phyloP scores from a whole-genome alignment of 1,284 basidiomycete genomes.

The Papiliotrema laurentii region DNA sequence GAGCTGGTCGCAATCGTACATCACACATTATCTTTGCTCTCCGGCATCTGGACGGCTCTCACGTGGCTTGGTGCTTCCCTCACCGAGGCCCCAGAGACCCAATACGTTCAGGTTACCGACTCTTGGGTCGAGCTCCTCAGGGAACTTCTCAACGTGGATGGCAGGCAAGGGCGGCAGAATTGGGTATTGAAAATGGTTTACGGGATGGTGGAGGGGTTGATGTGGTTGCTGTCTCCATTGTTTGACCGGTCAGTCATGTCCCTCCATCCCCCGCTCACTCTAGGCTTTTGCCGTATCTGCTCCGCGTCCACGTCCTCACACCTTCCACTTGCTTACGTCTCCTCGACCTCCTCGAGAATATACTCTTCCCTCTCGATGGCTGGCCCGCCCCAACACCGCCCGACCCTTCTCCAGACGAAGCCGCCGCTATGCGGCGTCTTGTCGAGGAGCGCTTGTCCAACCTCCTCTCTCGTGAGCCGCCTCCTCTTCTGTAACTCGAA shows the following conservation, averaged over 20 bases:
- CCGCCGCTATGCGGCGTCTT: conserved; percentile 9
- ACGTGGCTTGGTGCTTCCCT: conserved; percentile 10
- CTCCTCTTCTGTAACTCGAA: not conserved
- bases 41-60: conserved; percentile 7
- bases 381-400: conserved; percentile 35
- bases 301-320: conserved; percentile 14
- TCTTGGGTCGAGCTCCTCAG: conserved; percentile 16
- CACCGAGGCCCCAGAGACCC: conserved; percentile 4
- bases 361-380: conserved; percentile 40
- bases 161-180: conserved; percentile 4
- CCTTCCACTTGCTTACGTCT: conserved; percentile 15
- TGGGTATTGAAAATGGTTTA: conserved; percentile 18
- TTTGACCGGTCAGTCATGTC: conserved; percentile 27
- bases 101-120: conserved; percentile 7
- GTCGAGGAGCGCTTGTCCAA: conserved; percentile 21
- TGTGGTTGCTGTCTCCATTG: conserved; percentile 17
- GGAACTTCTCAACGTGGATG: conserved; percentile 21
- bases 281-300: conserved; percentile 29
- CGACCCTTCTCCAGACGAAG: conserved; percentile 38
- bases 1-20: not conserved
- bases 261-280: not conserved
- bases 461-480: conserved; percentile 27
- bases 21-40: not conserved
- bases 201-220: conserved; percentile 17
- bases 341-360: conserved; percentile 25